phyloP scores from a whole-genome alignment of 768 basidiomycete species.

The Chiua virens region DNA sequence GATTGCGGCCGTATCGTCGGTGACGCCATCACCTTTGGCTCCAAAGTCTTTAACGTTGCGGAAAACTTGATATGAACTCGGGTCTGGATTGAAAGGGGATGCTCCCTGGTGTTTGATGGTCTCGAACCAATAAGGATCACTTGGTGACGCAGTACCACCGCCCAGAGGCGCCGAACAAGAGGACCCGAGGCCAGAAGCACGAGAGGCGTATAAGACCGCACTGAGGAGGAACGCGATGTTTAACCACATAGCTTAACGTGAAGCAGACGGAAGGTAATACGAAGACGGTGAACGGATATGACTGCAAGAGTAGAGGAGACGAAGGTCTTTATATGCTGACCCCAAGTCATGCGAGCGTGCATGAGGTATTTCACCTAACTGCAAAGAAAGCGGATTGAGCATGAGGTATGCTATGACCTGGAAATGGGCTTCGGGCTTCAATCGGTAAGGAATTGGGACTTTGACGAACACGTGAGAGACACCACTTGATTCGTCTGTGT shows the following conservation, averaged over 20 bases:
- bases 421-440: no score
- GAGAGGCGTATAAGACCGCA: conserved; percentile 1
- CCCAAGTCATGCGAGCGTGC: background rate
- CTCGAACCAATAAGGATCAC: conserved; percentile 64
- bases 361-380: background rate
- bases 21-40: conserved; percentile 60
- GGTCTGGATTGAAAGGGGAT: conserved; percentile 61
- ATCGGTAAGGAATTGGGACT: background rate
- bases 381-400: background rate
- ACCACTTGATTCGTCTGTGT: background rate
- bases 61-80: conserved; percentile 61
- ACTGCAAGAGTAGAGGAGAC: background rate
- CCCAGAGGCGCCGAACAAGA: conserved; percentile 48
- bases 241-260: conserved; percentile 8
- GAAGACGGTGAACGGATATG: background rate
- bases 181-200: conserved; percentile 40
- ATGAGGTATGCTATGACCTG: conserved; percentile 1
- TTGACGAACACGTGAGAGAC: conserved; percentile 1
- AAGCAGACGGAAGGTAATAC: background rate
- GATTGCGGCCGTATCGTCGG: conserved; percentile 76
- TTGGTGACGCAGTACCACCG: conserved; percentile 43
- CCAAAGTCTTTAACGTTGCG: conserved; percentile 70
- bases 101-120: conserved; percentile 69
- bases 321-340: conserved; percentile 15
- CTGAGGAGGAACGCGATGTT: conserved; percentile 3